Evolutionary conservation across 208 protist genomes (phyloP).

Genomic region (Vickermania ingenoplastis): DNA sequence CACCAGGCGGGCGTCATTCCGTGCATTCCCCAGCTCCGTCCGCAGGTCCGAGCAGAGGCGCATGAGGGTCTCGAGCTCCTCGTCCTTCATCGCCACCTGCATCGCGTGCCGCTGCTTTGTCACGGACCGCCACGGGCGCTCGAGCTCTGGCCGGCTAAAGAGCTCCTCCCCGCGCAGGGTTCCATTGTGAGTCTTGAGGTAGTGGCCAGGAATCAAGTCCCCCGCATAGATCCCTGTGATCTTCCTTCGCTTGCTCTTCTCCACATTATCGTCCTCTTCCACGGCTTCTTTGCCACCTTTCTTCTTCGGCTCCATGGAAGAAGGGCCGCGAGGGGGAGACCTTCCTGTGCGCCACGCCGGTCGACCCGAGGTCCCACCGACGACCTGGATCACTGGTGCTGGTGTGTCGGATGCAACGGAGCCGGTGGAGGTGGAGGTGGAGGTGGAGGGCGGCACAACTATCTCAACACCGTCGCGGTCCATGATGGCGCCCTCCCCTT

Average conservation of each 20-base stretch:
- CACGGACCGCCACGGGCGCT: slow-evolving; percentile 73
- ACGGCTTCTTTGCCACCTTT: neutral
- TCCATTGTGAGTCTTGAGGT: slow-evolving; percentile 65
- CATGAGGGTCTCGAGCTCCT: slow-evolving; percentile 84
- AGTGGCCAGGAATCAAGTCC: slow-evolving; percentile 52
- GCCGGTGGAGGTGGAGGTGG: too few species aligned
- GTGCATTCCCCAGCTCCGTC: slow-evolving; percentile 70
- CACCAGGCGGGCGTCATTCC: slow-evolving; percentile 52
- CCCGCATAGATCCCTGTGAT: slow-evolving; percentile 61
- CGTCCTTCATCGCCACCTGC: slow-evolving; percentile 63
- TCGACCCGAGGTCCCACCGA: too few species aligned
- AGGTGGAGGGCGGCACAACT: too few species aligned
- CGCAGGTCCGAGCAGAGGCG: slow-evolving; percentile 65
- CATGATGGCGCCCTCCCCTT: too few species aligned
- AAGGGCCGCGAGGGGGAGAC: neutral
- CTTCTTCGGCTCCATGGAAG: neutral
- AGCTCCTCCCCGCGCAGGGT: slow-evolving; percentile 73
- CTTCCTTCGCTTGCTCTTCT: slow-evolving; percentile 11
- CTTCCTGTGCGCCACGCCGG: neutral
- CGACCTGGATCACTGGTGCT: too few species aligned
- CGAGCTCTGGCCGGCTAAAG: slow-evolving; percentile 76
- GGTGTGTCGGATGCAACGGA: too few species aligned
- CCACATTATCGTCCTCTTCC: neutral
- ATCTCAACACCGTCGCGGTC: too few species aligned
- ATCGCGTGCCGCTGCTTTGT: slow-evolving; percentile 33